Base-by-base conservation (phyloP, 2,329 filamentous ascomycete genomes). In the Clonostachys rosea region DNA sequence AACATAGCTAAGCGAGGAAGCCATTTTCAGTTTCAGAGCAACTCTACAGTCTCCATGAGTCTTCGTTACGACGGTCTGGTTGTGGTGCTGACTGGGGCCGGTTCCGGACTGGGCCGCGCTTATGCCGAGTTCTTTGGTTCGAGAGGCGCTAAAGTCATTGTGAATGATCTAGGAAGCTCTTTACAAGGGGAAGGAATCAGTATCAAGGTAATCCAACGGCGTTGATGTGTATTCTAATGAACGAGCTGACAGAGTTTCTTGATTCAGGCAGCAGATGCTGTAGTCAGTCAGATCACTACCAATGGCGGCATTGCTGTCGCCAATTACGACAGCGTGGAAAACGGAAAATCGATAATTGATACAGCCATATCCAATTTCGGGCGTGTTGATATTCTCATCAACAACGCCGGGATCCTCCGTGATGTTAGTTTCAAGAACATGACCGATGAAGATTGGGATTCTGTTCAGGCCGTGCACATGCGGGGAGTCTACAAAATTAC, bases 391-490 rank as follows among this genome's bases (percentile, higher is more conserved):
- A 76, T 99, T 54, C 84, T 99, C 59, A 86, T 99, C 72, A 99
- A 99, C 80, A 99, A 97, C 65, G 94, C 94, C 51, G 92, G 94
- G 62, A 97, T 97, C 63, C 79, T 96, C 50, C 87, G 92, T 51
- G 91, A 97, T 73, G 69, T 97, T 64, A 92, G 89, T 79, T 97
- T 99, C 77, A 96, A 96, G 81, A 97, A 97, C 74, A 95, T 97
- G 82, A 94, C 87, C 68, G 92, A 99, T 67, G 73, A 87, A 64
- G 94, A 99, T 69, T 99, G 94, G 94, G 92, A 99, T 65, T 74
- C 96, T 57, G 88, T 96, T 65, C 89, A 92, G 70, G 86, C 84
- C 66, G 91, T 97, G 49, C 92, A 99, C 70, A 84, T 96, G 59
- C 87, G 84, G 64, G 94, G 94, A 58, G 86, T 91, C 61, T 99